These are phyloP conservation scores for Amborella trichopoda DNA, from an alignment of 164 flowering plant genomes.

Conservation along the genomic window DNA sequence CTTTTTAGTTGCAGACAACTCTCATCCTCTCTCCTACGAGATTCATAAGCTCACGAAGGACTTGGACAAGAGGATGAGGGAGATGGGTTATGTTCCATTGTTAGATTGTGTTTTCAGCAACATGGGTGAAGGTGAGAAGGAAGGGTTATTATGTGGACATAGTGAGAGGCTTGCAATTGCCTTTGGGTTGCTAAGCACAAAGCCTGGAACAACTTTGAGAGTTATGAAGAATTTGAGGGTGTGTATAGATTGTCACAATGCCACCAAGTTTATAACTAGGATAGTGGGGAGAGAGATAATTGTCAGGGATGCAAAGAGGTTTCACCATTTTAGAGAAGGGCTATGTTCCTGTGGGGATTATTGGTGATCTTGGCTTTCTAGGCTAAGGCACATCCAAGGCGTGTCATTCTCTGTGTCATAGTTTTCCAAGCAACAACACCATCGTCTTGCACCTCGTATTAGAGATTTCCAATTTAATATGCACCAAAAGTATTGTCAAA, in stretches of 20 bases:
- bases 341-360: constrained; percentile 6
- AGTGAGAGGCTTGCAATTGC: constrained; percentile 10
- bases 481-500: no score
- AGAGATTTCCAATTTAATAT: no score
- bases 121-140: constrained; percentile 6
- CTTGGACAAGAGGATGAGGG: constrained; percentile 7
- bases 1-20: constrained; percentile 5
- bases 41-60: constrained; percentile 4
- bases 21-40: constrained; percentile 5
- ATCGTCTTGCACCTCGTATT: no score
- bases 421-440: no score
- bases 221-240: constrained; percentile 10
- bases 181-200: constrained; percentile 6
- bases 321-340: constrained; percentile 7
- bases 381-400: no score
- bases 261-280: constrained; percentile 5
- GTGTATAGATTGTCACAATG: constrained; percentile 9
- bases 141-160: constrained; percentile 7
- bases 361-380: no score
- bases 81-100: constrained; percentile 8
- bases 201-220: constrained; percentile 3
- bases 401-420: no score
- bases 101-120: constrained; percentile 5
- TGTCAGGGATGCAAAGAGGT: constrained; percentile 7
- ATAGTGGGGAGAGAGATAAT: constrained; percentile 6